Evolutionary conservation across 1,284 basidiomycete genomes (phyloP), one percentile per base, ranked within the genome.

Genomic region (Sutorius eximius): DNA sequence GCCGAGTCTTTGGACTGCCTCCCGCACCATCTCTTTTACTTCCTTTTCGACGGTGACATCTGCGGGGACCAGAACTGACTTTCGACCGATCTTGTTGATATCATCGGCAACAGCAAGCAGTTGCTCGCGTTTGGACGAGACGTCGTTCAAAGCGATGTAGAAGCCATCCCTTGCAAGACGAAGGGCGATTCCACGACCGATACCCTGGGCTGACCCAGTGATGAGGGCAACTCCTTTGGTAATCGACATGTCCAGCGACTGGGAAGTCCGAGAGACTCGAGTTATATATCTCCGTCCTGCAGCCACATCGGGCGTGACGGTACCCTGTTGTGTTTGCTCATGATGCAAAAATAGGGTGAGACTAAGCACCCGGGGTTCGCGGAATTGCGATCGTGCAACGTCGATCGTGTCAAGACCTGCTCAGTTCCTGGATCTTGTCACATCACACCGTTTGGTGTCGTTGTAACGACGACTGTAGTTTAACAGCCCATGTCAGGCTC

Each of bases 161-260:
- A 43, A 43, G 10, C 42, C 42, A 29, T 43, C 42, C 13, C 27
- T 43, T n/a, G 41, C 40, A 29, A 48, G 46, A 27, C 46, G 41
- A 13, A 34, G 34, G 10, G 52, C 41, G 24, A 53, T 53, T 1
- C 27, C 5, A n/a, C 52, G 52, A 13, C 42, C 52, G 5, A 53
- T 45, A 12, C 52, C 41, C 8, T 40, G 51, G 5, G 41, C 52
- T 5, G 52, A 45, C 33, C 51, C 51, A 7, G 52, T 55, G 20
- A 53, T 33, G 27, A 53, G 52, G 12, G 52, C 36, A 11, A 53
- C 18, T 8, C 51, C 18, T 36, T 46, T 49, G 27, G 9, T 22
- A 6, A 46, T 15, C 3, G 27, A 49, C 43, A 47, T 30, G 27
- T 38, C n/a, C 12, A 3, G 11, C 10, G 37, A 27, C 24, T 18